phyloP scores from a whole-genome alignment of 495 filamentous ascomycete species.

The Neurospora sp. region DNA sequence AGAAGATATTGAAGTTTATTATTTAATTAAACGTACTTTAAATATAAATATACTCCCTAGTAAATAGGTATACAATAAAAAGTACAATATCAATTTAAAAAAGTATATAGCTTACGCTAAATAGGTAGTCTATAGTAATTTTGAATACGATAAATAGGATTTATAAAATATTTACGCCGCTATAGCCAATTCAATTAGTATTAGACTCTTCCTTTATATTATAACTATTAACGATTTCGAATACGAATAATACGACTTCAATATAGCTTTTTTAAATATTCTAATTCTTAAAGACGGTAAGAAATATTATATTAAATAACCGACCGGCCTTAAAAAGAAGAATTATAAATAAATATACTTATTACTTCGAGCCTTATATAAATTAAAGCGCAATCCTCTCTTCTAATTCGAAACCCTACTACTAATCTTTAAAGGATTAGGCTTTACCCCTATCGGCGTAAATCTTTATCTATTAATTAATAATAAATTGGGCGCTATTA shows the following conservation, averaged over 20 bases:
- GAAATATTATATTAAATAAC: no score
- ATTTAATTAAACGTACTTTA: background rate
- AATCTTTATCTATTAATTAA: no score
- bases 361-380: no score
- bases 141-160: background rate
- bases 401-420: no score
- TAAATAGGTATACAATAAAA: constrained; percentile 1
- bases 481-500: no score
- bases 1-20: background rate
- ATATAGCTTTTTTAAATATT: no score
- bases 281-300: no score
- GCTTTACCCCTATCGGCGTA: no score
- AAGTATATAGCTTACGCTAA: background rate
- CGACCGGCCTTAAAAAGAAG: no score
- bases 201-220: background rate
- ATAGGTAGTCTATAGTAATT: background rate
- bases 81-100: background rate
- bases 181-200: background rate
- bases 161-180: background rate
- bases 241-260: background rate
- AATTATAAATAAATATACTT: background rate
- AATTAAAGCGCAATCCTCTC: no score
- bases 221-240: background rate
- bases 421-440: no score
- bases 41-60: background rate